Evolutionary conservation across 2,329 filamentous ascomycete species (phyloP), one percentile per base, ranked within the genome.

Genomic region (Pseudogymnoascus pannorum): DNA sequence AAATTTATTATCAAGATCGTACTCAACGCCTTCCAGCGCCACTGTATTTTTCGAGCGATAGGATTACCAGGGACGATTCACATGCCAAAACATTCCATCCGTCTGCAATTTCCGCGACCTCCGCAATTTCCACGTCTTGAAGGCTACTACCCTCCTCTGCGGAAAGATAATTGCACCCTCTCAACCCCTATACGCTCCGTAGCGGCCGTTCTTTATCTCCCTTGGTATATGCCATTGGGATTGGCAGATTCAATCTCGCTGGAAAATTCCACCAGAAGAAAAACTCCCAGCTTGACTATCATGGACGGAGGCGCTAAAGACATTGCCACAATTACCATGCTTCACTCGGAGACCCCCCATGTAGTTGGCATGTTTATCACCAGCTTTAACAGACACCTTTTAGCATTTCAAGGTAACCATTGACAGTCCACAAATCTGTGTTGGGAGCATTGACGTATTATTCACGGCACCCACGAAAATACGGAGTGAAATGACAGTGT

Each of bases 251-350:
- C n/a, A n/a, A n/a, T n/a, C n/a, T n/a, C n/a, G n/a, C n/a, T n/a
- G n/a, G n/a, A 16, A 18, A 40, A 18, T 11, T 40, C 4, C 1
- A n/a, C n/a, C 36, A 8, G 9, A 2, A 9, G 8, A 61, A 24
- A 66, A 64, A 38, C 65, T 62, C 7, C 58, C 11, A 14, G 63
- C 61, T 20, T 64, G 61, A 7, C 60, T 60, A n/a, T 61, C 33
- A 9, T 63, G 60, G 57, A 66, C 60, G 1, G 33, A 62, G 14
- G 63, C 58, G 58, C 63, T 61, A 18, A 42, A 8, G 36, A 22
- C 38, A 18, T 6, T 36, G 2, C 35, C 14, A 36, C 14, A n/a
- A n/a, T n/a, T n/a, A n/a, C n/a, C n/a, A n/a, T n/a, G n/a, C n/a
- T n/a, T n/a, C n/a, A n/a, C n/a, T n/a, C n/a, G n/a, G n/a, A n/a